phyloP scores from a whole-genome alignment of 306 rosid species.

The Castanea mollissima region DNA sequence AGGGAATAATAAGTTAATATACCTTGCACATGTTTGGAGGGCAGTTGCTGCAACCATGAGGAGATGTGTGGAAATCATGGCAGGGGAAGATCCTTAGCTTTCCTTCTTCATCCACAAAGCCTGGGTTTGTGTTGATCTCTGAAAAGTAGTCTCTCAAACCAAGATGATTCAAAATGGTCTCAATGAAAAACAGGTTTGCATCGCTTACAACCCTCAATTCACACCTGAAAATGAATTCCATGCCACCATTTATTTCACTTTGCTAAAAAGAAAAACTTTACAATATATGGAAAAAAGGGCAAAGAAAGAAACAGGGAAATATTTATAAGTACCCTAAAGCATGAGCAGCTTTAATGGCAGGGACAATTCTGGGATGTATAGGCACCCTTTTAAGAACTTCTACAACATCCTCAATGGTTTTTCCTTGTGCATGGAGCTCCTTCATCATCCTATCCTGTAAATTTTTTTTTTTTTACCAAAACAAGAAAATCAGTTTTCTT shows the following conservation, averaged over 20 bases:
- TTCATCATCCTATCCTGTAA: slow-evolving; percentile 72
- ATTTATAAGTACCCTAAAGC: slow-evolving; percentile 39
- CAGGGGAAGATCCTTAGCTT: slow-evolving; percentile 53
- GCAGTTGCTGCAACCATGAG: slow-evolving; percentile 62
- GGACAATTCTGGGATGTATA: slow-evolving; percentile 51
- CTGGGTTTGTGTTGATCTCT: slow-evolving; percentile 69
- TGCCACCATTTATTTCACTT: neutral
- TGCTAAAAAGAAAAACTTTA: neutral
- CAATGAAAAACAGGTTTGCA: slow-evolving; percentile 72
- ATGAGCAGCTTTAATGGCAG: slow-evolving; percentile 62
- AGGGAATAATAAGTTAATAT: neutral
- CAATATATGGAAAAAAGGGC: neutral
- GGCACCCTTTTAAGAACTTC: slow-evolving; percentile 53
- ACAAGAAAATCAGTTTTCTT: neutral
- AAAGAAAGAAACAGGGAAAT: neutral
- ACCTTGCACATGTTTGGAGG: slow-evolving; percentile 97
- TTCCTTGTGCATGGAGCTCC: slow-evolving; percentile 60
- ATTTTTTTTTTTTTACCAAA: neutral
- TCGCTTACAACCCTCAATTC: slow-evolving; percentile 81
- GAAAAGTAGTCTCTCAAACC: slow-evolving; percentile 62
- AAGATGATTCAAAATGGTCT: slow-evolving; percentile 61
- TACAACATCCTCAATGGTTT: slow-evolving; percentile 47
- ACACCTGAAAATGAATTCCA: slow-evolving; percentile 41
- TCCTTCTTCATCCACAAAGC: slow-evolving; percentile 63
- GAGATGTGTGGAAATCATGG: slow-evolving; percentile 49